phyloP scores from a whole-genome alignment of 148 eudicot genomes.

The Amaranthus hypochondriacus region DNA sequence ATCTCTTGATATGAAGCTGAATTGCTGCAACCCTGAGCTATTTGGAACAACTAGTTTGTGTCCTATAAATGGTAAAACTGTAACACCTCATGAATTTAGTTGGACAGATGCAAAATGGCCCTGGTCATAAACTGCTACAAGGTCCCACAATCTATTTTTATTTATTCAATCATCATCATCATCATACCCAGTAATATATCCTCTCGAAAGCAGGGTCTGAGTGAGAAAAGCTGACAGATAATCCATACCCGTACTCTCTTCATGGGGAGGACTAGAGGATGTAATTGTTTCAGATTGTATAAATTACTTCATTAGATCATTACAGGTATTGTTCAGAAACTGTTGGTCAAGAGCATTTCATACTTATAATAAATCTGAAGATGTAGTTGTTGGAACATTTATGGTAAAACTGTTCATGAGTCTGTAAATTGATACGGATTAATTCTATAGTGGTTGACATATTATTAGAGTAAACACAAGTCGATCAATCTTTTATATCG shows the following conservation, averaged over 20 bases:
- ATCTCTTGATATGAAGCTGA: conserved; percentile 47
- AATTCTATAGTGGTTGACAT: no score
- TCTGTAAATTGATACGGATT: no score
- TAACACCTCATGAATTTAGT: conserved; percentile 34
- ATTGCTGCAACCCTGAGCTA: conserved; percentile 26
- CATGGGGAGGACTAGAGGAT: neutral
- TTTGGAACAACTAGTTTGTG: conserved; percentile 20
- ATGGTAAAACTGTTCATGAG: no score
- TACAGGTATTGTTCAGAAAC: neutral
- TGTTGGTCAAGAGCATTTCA: neutral
- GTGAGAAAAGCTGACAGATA: no score
- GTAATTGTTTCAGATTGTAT: neutral
- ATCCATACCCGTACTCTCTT: no score
- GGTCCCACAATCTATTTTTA: neutral
- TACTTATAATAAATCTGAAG: neutral
- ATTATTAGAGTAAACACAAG: no score
- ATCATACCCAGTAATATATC: neutral
- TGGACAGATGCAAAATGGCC: conserved; percentile 98
- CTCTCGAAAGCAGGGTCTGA: no score
- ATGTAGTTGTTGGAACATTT: no score
- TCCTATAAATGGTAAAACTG: conserved; percentile 9
- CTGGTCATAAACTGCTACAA: conserved; percentile 42
- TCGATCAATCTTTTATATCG: no score
- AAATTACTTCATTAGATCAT: neutral
- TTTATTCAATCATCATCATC: no score